These are phyloP conservation scores for Inonotus hispidus DNA, from an alignment of 1,284 basidiomycete species.

Conservation along the genomic window DNA sequence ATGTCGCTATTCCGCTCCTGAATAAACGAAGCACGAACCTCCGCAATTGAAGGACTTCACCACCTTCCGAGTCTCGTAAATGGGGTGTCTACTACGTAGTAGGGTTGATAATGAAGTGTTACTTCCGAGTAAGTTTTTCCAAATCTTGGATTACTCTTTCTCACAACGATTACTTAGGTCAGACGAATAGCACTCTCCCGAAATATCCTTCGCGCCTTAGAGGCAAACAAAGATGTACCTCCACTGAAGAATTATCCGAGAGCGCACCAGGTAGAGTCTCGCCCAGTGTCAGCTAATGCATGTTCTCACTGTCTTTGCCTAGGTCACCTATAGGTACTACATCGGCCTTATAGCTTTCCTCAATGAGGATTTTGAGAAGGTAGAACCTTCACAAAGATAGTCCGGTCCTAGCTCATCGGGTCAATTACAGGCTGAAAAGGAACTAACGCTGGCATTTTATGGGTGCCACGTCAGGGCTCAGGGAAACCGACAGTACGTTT, in stretches of 20 bases:
- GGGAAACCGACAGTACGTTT: slow-evolving; percentile 75
- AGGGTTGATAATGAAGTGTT: slow-evolving; percentile 86
- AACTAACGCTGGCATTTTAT: slow-evolving; percentile 78
- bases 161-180: slow-evolving; percentile 38
- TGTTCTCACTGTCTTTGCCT: background rate
- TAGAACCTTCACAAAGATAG: slow-evolving; percentile 24
- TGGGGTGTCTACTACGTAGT: slow-evolving; percentile 97
- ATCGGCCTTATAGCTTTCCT: slow-evolving; percentile 91
- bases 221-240: slow-evolving; percentile 82
- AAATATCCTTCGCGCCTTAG: slow-evolving; percentile 86
- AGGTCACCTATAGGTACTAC: slow-evolving; percentile 92
- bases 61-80: slow-evolving; percentile 74
- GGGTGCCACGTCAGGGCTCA: slow-evolving; percentile 66
- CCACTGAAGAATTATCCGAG: slow-evolving; percentile 71
- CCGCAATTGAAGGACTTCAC: slow-evolving; percentile 44
- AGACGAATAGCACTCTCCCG: slow-evolving; percentile 88
- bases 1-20: slow-evolving; percentile 19
- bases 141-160: background rate
- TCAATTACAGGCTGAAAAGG: slow-evolving; percentile 62
- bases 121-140: slow-evolving; percentile 71
- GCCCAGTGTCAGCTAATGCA: background rate
- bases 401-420: background rate
- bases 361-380: slow-evolving; percentile 86
- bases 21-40: background rate
- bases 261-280: slow-evolving; percentile 71